Base-by-base conservation (phyloP, 805 yeast genomes). In the Metschnikowia dekortorum region DNA sequence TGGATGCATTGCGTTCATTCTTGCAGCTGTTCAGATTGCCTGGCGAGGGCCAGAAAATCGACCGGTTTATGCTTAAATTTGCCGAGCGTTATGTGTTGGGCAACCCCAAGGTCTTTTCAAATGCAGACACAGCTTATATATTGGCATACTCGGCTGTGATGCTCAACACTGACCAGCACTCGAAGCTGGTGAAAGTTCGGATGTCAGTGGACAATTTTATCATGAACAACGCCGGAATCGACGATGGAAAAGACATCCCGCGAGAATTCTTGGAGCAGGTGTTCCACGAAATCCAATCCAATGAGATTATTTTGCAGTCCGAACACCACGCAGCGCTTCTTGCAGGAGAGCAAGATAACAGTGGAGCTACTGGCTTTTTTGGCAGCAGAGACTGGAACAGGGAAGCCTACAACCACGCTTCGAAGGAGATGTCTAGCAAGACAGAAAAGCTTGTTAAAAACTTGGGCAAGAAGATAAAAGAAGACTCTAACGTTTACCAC, bases 41-140 rank as follows among this genome's bases (percentile, higher is more conserved):
- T 2, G 99, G 99, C 46, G 99, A 94, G 70, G 91, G 97, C 5
- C 99, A 94, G 70, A 92, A 94, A 63, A 92, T 94, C 64, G 99
- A 94, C 74, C 79, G 99, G 59, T 89, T 84, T 64, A 89, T 95
- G 97, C 80, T 94, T 65, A 92, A 94, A 63, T 95, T 95, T 73
- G 99, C 99, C 5, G 96, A 89, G 67, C 78, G 96, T 57, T 94
- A 84, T 63, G 84, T 84, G 22, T 83, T 87, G 56, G 97, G 92
- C 53, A 94, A 94, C 63, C 96, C 97, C 8, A 75, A 75, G n/a
- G 77, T 84, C 0, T 92, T 92, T 67, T 83, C 96, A 0, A 88
- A 88, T 61, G 97, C 98, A 4, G 98, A 90, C 61, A 83, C 97
- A 0, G 96, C 96, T 0, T 94, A 94, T 66, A 87, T 91, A 33